Evolutionary conservation across 2,329 filamentous ascomycete species (phyloP).

Genomic region (Aspergillus novoparasiticus): DNA sequence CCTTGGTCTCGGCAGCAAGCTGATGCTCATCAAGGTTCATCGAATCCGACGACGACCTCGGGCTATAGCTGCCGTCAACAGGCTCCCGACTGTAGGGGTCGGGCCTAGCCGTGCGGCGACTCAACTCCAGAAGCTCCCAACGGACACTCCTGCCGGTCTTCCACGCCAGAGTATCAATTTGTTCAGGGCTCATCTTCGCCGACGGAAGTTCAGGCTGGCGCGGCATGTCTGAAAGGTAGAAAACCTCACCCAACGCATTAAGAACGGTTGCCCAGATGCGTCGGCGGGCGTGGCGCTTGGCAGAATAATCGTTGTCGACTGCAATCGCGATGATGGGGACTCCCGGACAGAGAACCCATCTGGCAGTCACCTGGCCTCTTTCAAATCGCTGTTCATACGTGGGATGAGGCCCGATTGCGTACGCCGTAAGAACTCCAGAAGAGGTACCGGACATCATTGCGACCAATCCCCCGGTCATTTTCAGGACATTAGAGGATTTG

Average conservation of each 20-base stretch:
- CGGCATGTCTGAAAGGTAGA: slow-evolving; percentile 76
- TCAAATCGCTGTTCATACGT: slow-evolving; percentile 64
- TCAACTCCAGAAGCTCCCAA: slow-evolving; percentile 80
- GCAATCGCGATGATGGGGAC: slow-evolving; percentile 85
- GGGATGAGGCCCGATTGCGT: slow-evolving; percentile 68
- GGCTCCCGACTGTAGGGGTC: slow-evolving; percentile 73
- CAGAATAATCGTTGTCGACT: slow-evolving; percentile 80
- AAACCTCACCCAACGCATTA: slow-evolving; percentile 91
- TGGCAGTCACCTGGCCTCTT: slow-evolving; percentile 78
- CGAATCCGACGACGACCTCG: slow-evolving; percentile 72
- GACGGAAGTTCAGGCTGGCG: slow-evolving; percentile 54
- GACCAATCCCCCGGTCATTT: slow-evolving; percentile 73
- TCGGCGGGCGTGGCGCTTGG: slow-evolving; percentile 67
- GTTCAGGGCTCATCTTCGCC: slow-evolving; percentile 47
- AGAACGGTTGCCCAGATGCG: slow-evolving; percentile 90
- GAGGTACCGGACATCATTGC: slow-evolving; percentile 85
- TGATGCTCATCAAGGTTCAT: slow-evolving; percentile 73
- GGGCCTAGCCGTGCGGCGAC: slow-evolving; percentile 69
- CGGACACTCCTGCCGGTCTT: slow-evolving; percentile 73
- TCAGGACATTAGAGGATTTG: slow-evolving; percentile 73
- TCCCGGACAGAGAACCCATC: slow-evolving; percentile 88
- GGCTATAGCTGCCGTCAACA: slow-evolving; percentile 75
- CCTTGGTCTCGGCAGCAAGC: slow-evolving; percentile 72
- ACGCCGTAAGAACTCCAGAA: slow-evolving; percentile 78
- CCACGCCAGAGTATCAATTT: slow-evolving; percentile 73